Conservation (phyloP, 2,329 filamentous ascomycete species). For the Nigrospora oryzae region DNA sequence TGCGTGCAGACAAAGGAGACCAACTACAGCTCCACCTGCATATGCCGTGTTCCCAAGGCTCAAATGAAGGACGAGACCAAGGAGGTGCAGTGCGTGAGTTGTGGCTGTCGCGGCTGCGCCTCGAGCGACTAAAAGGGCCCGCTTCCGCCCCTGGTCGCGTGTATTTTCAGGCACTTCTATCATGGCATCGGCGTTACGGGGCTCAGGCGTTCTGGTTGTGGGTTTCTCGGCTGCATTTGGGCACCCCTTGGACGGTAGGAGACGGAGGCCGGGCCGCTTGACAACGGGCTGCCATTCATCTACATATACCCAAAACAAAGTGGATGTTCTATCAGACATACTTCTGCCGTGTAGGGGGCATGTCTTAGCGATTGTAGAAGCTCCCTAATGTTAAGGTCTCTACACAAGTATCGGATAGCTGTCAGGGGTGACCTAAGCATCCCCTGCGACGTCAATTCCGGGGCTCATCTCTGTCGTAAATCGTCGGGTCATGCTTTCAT, state of each 20-base stretch:
- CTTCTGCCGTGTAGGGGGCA: too few relatives aligned
- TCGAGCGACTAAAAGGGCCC: conserved; percentile 62
- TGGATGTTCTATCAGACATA: too few relatives aligned
- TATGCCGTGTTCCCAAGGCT: conserved; percentile 86
- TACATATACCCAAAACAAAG: too few relatives aligned
- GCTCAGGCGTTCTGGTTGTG: conserved; percentile 4
- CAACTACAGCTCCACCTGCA: conserved; percentile 95
- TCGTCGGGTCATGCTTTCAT: conserved; percentile 9
- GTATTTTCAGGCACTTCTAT: conserved; percentile 4
- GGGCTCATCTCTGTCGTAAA: conserved; percentile 3
- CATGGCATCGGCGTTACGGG: conserved; percentile 2
- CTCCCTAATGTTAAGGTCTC: too few relatives aligned
- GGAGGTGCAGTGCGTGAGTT: conserved; percentile 88
- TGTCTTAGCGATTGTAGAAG: too few relatives aligned
- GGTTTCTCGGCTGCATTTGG: too few relatives aligned
- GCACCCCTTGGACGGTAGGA: too few relatives aligned
- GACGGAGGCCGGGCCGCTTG: too few relatives aligned
- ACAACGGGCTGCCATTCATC: too few relatives aligned
- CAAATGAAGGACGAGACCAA: conserved; percentile 77
- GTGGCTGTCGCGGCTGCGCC: conserved; percentile 84
- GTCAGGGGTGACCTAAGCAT: too few relatives aligned
- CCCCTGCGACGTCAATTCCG: too few relatives aligned
- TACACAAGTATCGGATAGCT: too few relatives aligned
- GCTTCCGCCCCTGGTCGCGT: background rate
- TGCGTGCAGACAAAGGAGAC: conserved; percentile 99